phyloP scores from a whole-genome alignment of 192 early-diverging fungal genomes.

The Paraglomus brasilianum region DNA sequence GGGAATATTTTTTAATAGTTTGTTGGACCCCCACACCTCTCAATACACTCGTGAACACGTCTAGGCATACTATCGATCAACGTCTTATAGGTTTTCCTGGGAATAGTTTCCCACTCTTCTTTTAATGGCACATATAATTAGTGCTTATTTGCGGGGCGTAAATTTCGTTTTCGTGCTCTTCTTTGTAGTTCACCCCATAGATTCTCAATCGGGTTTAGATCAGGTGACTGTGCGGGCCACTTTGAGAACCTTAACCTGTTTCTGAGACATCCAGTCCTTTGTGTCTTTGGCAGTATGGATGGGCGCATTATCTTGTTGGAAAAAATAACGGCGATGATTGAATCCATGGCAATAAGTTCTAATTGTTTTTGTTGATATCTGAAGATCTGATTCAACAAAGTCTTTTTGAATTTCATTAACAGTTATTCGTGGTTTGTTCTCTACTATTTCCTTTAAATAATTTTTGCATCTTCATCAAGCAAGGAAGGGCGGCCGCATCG shows the following conservation, averaged over 20 bases:
- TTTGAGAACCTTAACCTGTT: slow-evolving; percentile 16
- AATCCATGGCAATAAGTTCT: too few species aligned
- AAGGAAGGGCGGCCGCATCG: too few species aligned
- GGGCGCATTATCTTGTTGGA: slow-evolving; percentile 12
- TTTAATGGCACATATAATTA: slow-evolving; percentile 7
- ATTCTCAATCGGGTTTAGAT: slow-evolving; percentile 1
- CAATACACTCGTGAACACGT: background rate
- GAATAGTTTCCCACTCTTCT: slow-evolving; percentile 9
- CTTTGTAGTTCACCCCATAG: slow-evolving; percentile 1
- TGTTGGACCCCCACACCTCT: background rate
- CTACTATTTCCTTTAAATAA: too few species aligned
- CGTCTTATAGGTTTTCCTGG: slow-evolving; percentile 4
- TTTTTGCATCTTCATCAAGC: too few species aligned
- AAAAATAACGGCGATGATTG: slow-evolving; percentile 19
- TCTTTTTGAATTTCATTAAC: too few species aligned
- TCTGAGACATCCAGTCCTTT: background rate
- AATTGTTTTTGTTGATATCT: too few species aligned
- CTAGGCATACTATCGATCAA: slow-evolving; percentile 12
- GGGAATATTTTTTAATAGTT: background rate
- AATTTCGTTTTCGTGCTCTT: slow-evolving; percentile 1
- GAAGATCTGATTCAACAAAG: too few species aligned
- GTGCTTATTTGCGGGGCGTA: slow-evolving; percentile 6
- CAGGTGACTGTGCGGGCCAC: slow-evolving; percentile 9
- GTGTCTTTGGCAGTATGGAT: slow-evolving; percentile 11
- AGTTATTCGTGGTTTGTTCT: too few species aligned